Conservation (phyloP, 1,139 yeast genomes). For the Hemisphaericaspora subhashii region DNA sequence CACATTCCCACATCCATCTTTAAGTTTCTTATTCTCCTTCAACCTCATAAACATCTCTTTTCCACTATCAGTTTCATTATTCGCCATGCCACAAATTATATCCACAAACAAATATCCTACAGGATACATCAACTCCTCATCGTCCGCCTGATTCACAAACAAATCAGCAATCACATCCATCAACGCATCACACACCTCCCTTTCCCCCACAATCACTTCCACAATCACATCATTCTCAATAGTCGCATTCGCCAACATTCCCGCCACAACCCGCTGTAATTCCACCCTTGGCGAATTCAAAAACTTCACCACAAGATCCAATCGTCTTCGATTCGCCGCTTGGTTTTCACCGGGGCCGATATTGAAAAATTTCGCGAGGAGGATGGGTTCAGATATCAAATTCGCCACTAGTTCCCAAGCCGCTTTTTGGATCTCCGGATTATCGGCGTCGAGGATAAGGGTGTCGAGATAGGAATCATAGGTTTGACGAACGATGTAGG, state of each 20-base stretch:
- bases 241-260: slow-evolving; percentile 52
- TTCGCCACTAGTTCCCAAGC: slow-evolving; percentile 52
- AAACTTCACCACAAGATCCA: slow-evolving; percentile 38
- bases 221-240: slow-evolving; percentile 48
- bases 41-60: no score
- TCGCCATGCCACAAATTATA: slow-evolving; percentile 27
- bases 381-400: slow-evolving; percentile 41
- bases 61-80: slow-evolving; percentile 10
- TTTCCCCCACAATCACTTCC: slow-evolving; percentile 27
- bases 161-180: slow-evolving; percentile 23
- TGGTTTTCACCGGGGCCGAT: slow-evolving; percentile 25
- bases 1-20: slow-evolving; percentile 19
- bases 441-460: slow-evolving; percentile 40
- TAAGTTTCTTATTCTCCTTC: slow-evolving; percentile 17
- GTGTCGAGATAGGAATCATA: slow-evolving; percentile 36
- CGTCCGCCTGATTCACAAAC: slow-evolving; percentile 26
- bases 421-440: slow-evolving; percentile 40
- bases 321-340: slow-evolving; percentile 28
- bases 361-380: slow-evolving; percentile 53
- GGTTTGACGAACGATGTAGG: slow-evolving; percentile 32
- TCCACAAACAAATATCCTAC: slow-evolving; percentile 34
- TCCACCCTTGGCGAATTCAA: slow-evolving; percentile 36
- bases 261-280: slow-evolving; percentile 45
- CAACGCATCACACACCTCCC: slow-evolving; percentile 25
- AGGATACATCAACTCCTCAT: slow-evolving; percentile 36